phyloP scores from a whole-genome alignment of 345 rosid genomes.

The Balakata baccata region DNA sequence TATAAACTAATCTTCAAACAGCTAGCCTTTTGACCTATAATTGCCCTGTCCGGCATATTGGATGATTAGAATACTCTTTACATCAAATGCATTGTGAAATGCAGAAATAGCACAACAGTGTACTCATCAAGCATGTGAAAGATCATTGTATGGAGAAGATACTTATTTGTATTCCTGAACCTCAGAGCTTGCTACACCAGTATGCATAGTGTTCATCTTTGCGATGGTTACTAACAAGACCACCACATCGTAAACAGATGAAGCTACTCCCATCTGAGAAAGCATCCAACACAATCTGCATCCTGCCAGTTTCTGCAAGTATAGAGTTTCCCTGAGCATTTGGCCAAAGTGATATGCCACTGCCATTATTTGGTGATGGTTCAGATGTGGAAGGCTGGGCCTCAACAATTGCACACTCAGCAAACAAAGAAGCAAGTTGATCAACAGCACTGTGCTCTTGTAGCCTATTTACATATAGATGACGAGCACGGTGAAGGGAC shows the following conservation, averaged over 20 bases:
- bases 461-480: slow-evolving; percentile 50
- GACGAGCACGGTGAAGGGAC: slow-evolving; percentile 66
- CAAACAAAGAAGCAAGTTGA: slow-evolving; percentile 82
- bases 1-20: background rate
- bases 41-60: slow-evolving; percentile 1
- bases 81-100: background rate
- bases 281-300: slow-evolving; percentile 78
- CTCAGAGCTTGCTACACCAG: slow-evolving; percentile 68
- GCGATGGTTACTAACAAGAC: slow-evolving; percentile 81
- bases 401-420: slow-evolving; percentile 87
- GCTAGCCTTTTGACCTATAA: background rate
- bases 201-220: slow-evolving; percentile 84
- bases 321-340: slow-evolving; percentile 62
- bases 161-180: background rate
- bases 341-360: slow-evolving; percentile 20
- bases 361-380: slow-evolving; percentile 19
- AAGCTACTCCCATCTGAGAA: slow-evolving; percentile 94
- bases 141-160: background rate
- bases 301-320: slow-evolving; percentile 73
- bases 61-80: background rate
- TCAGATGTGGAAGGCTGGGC: slow-evolving; percentile 52
- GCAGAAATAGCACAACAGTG: slow-evolving; percentile 12
- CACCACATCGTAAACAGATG: slow-evolving; percentile 85
- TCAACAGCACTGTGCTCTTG: slow-evolving; percentile 58
- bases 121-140: background rate